phyloP scores from a whole-genome alignment of 495 filamentous ascomycete genomes.

The Xylaria telfairii region DNA sequence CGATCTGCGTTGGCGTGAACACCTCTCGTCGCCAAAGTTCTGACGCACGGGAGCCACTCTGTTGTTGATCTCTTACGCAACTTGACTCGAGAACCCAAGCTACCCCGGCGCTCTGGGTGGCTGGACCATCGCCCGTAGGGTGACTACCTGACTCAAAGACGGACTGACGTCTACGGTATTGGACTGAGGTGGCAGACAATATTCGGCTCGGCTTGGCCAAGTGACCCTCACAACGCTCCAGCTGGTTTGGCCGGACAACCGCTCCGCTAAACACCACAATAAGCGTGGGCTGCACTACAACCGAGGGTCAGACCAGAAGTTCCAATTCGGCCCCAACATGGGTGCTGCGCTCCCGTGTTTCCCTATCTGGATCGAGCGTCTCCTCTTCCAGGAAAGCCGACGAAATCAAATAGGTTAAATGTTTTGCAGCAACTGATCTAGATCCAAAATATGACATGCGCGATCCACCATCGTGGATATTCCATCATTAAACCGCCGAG shows the following conservation, averaged over 20 bases:
- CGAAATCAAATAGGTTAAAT: slow-evolving; percentile 4
- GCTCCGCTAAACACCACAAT: slow-evolving; percentile 18
- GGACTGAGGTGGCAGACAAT: not conserved
- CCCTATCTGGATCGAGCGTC: slow-evolving; percentile 5
- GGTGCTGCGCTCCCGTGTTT: not conserved
- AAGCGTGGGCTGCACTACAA: not conserved
- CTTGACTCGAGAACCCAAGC: not conserved
- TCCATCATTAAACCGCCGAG: not conserved
- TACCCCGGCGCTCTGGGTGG: not conserved
- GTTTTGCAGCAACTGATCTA: slow-evolving; percentile 13
- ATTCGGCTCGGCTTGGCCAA: slow-evolving; percentile 1
- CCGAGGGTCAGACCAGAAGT: slow-evolving; percentile 7
- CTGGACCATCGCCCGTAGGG: no score
- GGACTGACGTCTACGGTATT: not conserved
- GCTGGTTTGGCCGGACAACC: slow-evolving; percentile 7
- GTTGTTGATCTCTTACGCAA: slow-evolving; percentile 12
- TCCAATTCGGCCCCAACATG: not conserved
- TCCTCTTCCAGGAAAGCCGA: slow-evolving; percentile 4
- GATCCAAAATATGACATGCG: not conserved
- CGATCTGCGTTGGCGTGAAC: not conserved
- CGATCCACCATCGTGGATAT: slow-evolving; percentile 1
- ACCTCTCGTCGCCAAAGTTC: not conserved
- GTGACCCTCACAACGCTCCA: slow-evolving; percentile 10
- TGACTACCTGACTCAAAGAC: slow-evolving; percentile 13
- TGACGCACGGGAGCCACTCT: slow-evolving; percentile 24